phyloP scores from a whole-genome alignment of 2,329 filamentous ascomycete genomes.

The Plectosphaerella plurivora region DNA sequence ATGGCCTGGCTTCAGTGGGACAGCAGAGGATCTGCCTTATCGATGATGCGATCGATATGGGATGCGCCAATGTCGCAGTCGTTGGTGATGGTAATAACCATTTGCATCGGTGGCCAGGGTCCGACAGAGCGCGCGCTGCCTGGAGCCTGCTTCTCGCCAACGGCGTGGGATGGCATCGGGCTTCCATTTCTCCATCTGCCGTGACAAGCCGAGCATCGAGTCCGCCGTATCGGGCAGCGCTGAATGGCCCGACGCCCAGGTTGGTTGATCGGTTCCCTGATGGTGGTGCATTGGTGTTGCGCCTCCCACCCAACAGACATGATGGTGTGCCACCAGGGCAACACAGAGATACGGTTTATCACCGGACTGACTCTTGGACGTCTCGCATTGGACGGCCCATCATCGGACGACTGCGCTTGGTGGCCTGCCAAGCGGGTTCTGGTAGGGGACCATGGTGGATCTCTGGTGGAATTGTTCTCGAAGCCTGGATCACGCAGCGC shows the following conservation, averaged over 20 bases:
- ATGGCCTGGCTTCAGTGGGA: neutral
- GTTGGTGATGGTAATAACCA: neutral
- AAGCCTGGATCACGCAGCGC: neutral
- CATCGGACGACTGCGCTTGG: neutral
- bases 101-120: neutral
- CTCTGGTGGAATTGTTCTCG: neutral
- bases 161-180: too few species aligned
- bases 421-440: neutral
- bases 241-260: neutral
- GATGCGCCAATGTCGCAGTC: neutral
- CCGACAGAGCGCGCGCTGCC: neutral
- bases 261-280: neutral
- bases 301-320: neutral
- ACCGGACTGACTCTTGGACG: neutral
- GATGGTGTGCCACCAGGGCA: neutral
- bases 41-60: neutral
- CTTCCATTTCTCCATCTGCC: neutral
- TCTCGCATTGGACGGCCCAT: neutral
- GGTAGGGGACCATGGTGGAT: neutral
- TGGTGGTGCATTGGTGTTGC: neutral
- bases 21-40: neutral
- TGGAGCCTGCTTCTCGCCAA: too few species aligned
- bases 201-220: neutral
- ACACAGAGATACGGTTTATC: neutral
- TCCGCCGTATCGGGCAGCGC: too few species aligned